These are phyloP conservation scores for Artemisia argyi DNA, from an alignment of 129 eudicot species.

Conservation along the genomic window DNA sequence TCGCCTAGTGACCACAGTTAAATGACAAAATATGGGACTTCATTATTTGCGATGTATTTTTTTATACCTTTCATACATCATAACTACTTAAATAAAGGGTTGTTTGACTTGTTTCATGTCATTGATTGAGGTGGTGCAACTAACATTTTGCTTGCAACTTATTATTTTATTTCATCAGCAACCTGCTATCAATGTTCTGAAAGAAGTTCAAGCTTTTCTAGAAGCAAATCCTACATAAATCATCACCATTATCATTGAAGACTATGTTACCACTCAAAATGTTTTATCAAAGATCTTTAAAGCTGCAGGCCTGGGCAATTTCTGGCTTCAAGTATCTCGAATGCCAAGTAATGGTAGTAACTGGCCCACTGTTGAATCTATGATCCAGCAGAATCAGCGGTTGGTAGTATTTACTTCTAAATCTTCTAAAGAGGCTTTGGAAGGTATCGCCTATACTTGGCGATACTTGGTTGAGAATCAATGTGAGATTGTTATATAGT, in stretches of 20 bases:
- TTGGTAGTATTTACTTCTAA: constrained; percentile 86
- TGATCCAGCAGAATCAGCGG: constrained; percentile 73
- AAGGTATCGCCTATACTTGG: constrained; percentile 93
- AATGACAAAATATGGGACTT: not conserved
- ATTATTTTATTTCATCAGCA: constrained; percentile 41
- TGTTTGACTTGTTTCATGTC: constrained; percentile 18
- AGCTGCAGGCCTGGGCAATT: constrained; percentile 78
- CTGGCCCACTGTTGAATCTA: constrained; percentile 94
- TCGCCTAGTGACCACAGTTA: not conserved
- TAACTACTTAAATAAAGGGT: constrained; percentile 8
- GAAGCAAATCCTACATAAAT: constrained; percentile 78
- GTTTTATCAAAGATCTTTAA: constrained; percentile 80
- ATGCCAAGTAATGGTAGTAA: constrained; percentile 87
- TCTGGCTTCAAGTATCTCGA: constrained; percentile 84
- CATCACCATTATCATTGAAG: constrained; percentile 82
- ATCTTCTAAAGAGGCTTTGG: constrained; percentile 74
- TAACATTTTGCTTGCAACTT: not conserved
- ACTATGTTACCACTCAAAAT: constrained; percentile 79
- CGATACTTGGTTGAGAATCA: constrained; percentile 84
- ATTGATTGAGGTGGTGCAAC: constrained; percentile 17
- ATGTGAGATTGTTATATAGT: too few relatives aligned
- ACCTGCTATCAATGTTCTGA: constrained; percentile 80
- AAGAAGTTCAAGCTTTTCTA: constrained; percentile 65
- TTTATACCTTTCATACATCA: not conserved
- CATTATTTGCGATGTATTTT: not conserved